A percentile compares a stretch with the other conserved stretches of the same genome.
phyloP scores from a whole-genome alignment of 495 filamentous ascomycete species.

The Podospora comata region DNA sequence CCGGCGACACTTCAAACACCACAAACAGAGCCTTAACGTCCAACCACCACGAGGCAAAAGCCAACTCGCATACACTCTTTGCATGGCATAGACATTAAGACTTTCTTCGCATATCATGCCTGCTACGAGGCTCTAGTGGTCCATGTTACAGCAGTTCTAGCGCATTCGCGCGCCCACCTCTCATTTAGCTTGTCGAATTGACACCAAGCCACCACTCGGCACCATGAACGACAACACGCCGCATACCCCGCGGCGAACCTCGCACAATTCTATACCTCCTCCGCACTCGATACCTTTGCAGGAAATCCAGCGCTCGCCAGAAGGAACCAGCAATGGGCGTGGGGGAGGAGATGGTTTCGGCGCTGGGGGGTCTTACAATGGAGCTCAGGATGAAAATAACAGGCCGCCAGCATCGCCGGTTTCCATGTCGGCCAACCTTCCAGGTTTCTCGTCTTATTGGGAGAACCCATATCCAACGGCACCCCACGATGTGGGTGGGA shows the following conservation, averaged over 20 bases:
- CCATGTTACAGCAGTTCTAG: slow-evolving; percentile 26
- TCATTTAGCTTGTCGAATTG: neutral
- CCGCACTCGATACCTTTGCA: slow-evolving; percentile 76
- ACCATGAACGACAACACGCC: slow-evolving; percentile 29
- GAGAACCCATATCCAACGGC: slow-evolving; percentile 35
- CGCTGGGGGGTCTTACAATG: slow-evolving; percentile 29
- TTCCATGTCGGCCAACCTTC: slow-evolving; percentile 41
- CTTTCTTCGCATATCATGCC: slow-evolving; percentile 25
- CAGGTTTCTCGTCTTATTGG: slow-evolving; percentile 48
- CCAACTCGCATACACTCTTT: neutral
- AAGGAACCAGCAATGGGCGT: slow-evolving; percentile 34
- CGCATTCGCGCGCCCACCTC: slow-evolving; percentile 27
- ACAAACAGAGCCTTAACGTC: neutral
- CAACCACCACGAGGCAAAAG: neutral
- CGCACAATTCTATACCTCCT: slow-evolving; percentile 57
- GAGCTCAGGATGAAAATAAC: slow-evolving; percentile 15
- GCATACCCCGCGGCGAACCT: slow-evolving; percentile 33
- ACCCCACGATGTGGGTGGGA: slow-evolving; percentile 26
- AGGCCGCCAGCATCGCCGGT: slow-evolving; percentile 28
- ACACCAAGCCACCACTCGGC: slow-evolving; percentile 3
- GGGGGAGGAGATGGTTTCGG: slow-evolving; percentile 22
- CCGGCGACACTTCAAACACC: neutral
- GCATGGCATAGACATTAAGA: neutral
- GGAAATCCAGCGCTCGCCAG: slow-evolving; percentile 65
- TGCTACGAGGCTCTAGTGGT: slow-evolving; percentile 8